A percentile compares a stretch with the other conserved stretches of the same genome.
Conservation (phyloP, 805 yeast species). For the Ogataea nonfermentans region DNA sequence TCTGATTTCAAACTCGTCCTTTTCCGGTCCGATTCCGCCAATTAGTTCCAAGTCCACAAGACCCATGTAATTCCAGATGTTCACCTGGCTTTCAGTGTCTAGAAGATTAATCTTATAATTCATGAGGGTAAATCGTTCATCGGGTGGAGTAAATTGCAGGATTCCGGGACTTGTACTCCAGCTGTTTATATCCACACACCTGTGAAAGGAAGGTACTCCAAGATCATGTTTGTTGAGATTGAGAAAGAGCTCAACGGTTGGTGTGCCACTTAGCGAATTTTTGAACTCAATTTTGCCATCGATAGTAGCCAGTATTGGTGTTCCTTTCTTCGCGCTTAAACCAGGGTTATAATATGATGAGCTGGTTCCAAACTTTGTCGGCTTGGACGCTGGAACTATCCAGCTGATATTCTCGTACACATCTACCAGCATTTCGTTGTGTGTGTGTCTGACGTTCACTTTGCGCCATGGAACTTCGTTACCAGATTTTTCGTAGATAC, state of each 20-base stretch:
- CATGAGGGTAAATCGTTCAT: conserved; percentile 66
- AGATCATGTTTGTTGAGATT: conserved; percentile 45
- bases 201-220: conserved; percentile 67
- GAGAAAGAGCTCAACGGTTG: conserved; percentile 61
- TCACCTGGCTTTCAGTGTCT: conserved; percentile 22
- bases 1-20: conserved; percentile 63
- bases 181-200: conserved; percentile 54
- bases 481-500: conserved; percentile 35
- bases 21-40: conserved; percentile 49
- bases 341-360: conserved; percentile 32
- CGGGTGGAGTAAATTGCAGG: conserved; percentile 82
- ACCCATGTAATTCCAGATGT: conserved; percentile 41
- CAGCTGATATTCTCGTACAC: conserved; percentile 63
- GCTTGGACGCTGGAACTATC: conserved; percentile 40
- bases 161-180: conserved; percentile 49
- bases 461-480: conserved; percentile 74
- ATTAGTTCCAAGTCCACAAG: conserved; percentile 53
- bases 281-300: conserved; percentile 63
- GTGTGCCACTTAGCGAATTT: conserved; percentile 74
- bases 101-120: conserved; percentile 58
- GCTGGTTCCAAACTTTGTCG: conserved; percentile 4
- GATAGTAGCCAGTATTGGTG: conserved; percentile 51
- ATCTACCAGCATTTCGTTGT: conserved; percentile 86
- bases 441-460: conserved; percentile 63
- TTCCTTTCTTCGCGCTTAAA: conserved; percentile 12